phyloP scores from a whole-genome alignment of 495 filamentous ascomycete genomes.

The Chaetomium fimeti region DNA sequence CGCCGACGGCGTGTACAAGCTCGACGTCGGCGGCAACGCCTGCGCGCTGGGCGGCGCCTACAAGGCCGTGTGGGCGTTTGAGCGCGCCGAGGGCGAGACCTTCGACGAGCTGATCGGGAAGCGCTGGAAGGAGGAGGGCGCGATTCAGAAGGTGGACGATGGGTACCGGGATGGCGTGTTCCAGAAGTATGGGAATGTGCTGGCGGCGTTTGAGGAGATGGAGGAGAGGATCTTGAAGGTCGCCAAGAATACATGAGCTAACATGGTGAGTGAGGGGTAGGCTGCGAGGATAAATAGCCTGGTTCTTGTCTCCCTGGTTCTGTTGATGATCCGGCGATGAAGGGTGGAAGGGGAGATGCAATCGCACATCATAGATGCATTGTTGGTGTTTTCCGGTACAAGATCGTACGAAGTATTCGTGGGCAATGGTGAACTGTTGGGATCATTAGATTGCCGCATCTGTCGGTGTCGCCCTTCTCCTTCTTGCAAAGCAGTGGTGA shows the following conservation, averaged over 20 bases:
- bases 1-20: constrained; percentile 80
- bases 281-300: not conserved
- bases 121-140: constrained; percentile 81
- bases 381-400: no score
- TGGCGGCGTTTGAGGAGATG: constrained; percentile 77
- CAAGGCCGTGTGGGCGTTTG: constrained; percentile 89
- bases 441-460: not conserved
- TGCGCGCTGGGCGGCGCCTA: constrained; percentile 96
- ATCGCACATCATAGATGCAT: no score
- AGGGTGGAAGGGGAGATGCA: no score
- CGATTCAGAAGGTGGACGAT: constrained; percentile 74
- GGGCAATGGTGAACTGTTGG: no score
- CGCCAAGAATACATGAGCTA: constrained; percentile 41
- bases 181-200: constrained; percentile 69
- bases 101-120: constrained; percentile 84
- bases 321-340: no score
- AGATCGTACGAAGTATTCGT: not conserved
- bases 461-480: not conserved
- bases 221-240: constrained; percentile 64
- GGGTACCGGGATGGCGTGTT: constrained; percentile 76
- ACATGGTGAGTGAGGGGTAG: not conserved
- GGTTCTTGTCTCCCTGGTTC: no score
- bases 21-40: constrained; percentile 94
- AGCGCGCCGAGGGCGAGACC: constrained; percentile 63
- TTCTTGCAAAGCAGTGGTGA: not conserved